Evolutionary conservation across 257 asterid genomes (phyloP), one percentile per base, ranked within the genome.

Genomic region (Jacaranda mimosifolia): DNA sequence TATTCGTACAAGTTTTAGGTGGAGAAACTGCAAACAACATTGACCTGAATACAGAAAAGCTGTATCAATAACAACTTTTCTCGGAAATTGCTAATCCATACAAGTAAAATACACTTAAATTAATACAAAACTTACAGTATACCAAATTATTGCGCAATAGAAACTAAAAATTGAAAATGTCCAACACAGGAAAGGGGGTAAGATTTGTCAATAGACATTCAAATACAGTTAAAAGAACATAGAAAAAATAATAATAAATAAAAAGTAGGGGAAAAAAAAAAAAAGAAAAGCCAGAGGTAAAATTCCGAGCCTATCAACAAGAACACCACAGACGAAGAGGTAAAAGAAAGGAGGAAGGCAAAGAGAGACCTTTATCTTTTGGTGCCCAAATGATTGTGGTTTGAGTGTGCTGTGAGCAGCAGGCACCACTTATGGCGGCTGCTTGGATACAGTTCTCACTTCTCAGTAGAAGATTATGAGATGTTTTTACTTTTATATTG

Each of bases 1-100:
- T 62, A 73, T 80, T 72, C 12, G 79, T 73, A 75, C 83, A 83
- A 76, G 76, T 42, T 75, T 71, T 86, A 38, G 94, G 91, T 12
- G 84, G 53, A 78, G 84, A 84, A 69, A 89, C 62, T 32, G 92
- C 89, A 82, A 42, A 82, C 87, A 90, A 85, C 98, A 94, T 94
- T 84, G 89, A 80, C 80, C 92, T 85, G 78, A 70, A 81, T 12
- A 52, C 4, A 72, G 8, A 70, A 43, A 64, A 2, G 36, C 70
- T 3, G 15, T 19, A 26, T 69, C 79, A 68, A 26, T 0, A 75
- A 62, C 73, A 51, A 48, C 15, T 13, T 82, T 48, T 43, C 38
- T 56, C 52, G 53, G 3, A 58, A 0, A 36, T 18, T 48, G 32
- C 40, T 63, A 51, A 18, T 65, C 40, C 57, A 38, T 4, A 8